Conservation (phyloP, 805 yeast genomes). For the Wickerhamiella sorbophila region DNA sequence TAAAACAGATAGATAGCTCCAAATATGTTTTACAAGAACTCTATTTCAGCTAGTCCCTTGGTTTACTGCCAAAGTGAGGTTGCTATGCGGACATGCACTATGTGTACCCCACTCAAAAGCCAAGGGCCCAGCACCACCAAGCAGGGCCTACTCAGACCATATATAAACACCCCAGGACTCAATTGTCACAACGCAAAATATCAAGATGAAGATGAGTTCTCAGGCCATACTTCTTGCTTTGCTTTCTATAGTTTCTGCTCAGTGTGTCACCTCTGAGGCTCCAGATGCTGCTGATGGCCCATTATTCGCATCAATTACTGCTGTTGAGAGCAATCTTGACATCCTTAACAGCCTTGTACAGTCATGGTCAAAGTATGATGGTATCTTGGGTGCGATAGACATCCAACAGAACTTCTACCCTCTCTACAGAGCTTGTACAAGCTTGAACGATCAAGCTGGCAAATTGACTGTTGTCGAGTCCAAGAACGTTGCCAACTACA, state of each 20-base stretch:
- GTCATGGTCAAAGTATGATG: constrained; percentile 6
- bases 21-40: too few relatives aligned
- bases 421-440: not conserved
- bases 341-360: constrained; percentile 1
- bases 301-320: not conserved
- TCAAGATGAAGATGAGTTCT: too few relatives aligned
- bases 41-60: too few relatives aligned
- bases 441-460: constrained; percentile 1
- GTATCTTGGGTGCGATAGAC: constrained; percentile 10
- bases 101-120: too few relatives aligned
- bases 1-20: too few relatives aligned
- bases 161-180: too few relatives aligned
- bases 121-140: too few relatives aligned
- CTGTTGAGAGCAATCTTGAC: not conserved
- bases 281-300: not conserved
- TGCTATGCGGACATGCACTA: too few relatives aligned
- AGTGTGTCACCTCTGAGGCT: not conserved
- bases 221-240: not conserved
- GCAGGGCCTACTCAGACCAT: too few relatives aligned
- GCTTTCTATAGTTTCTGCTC: not conserved
- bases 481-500: constrained; percentile 2
- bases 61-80: too few relatives aligned
- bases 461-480: constrained; percentile 2
- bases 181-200: too few relatives aligned
- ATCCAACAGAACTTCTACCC: constrained; percentile 9